Base-by-base conservation (phyloP, 306 rosid species). In the Cucurbita moschata region DNA sequence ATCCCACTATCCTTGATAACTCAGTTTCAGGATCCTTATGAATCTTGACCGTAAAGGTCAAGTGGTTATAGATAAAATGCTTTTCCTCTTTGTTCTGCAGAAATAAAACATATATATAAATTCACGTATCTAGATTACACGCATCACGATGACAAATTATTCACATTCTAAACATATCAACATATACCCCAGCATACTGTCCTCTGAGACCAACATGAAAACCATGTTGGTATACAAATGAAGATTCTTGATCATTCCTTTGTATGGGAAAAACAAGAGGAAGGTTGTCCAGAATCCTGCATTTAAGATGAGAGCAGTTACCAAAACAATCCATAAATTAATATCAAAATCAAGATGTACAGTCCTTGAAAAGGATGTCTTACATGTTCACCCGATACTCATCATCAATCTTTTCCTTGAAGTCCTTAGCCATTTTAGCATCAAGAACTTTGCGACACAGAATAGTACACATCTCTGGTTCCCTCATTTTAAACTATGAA, bases 351-450 rank as follows among this genome's bases (percentile, higher is more conserved):
- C 55, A 43, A 76, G 13, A 59, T 51, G 59, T 35, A 78, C 73
- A 57, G 54, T 54, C 71, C 30, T 21, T 14, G 26, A 44, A 72
- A 53, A 40, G 12, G 56, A 19, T 38, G 40, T 68, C 94, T 85
- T 80, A 92, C 97, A 92, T 87, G 82, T 92, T 92, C 71, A 89
- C 97, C 49, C 92, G 84, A 82, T 92, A 92, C 80, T 89, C 96
- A 44, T 92, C 92, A 62, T 89, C 90, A 66, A 89, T 92, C 87
- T 84, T 92, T 80, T 89, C 96, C 84, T 88, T 89, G 74, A 86
- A 84, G 60, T 81, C 89, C 84, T 83, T 84, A 10, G 90, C 80
- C 73, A 93, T 82, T 80, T 86, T 85, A 9, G 78, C 89, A 76
- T 86, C 77, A 50, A 89, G 92, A 64, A 68, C 80, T 53, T 77